Evolutionary conservation across 345 rosid genomes (phyloP), one percentile per base, ranked within the genome.

Genomic region (Dovyalis caffra): DNA sequence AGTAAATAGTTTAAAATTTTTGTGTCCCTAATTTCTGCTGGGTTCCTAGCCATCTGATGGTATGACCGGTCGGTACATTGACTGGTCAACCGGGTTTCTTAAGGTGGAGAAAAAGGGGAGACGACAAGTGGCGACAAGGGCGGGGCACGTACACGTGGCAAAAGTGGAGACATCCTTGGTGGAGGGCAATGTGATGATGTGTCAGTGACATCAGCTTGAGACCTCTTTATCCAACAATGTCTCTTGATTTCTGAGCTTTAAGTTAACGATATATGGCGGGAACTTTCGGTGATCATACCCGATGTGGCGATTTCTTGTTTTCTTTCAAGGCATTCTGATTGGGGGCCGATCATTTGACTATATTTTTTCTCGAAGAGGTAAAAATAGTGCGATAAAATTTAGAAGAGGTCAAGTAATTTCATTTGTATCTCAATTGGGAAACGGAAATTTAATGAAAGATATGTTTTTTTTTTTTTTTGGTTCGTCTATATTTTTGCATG

Each of bases 71-170:
- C 45, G 68, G 73, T 31, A 5, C 1, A 53, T 71, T 79, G 85
- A 77, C 85, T 9, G 66, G 77, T 68, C 75, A 80, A 71, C 20
- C 78, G 74, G 31, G 32, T 77, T 26, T 49, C 53, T 28, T 34
- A 6, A 43, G 35, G 76, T 31, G 69, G 74, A 72, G 62, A 26
- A 66, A 73, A 64, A 58, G 69, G 74, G 1, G 34, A 33, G 49
- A 1, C 68, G 72, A 65, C 77, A 78, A 72, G 73, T 76, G 75
- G 84, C 73, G 81, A 75, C 76, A 70, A 20, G 31, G 37, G 58
- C 77, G 47, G 82, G 83, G 79, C 29, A 6, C 0, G 40, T 68
- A 65, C 87, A 83, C 82, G 87, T 83, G 88, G 72, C 85, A 57
- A 32, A 64, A 63, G 37, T 20, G 47, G 66, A 70, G 79, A 35